Percentiles rank a stretch among this genome's conserved stretches.
phyloP scores from a whole-genome alignment of 345 rosid species.

The Salix caprea region DNA sequence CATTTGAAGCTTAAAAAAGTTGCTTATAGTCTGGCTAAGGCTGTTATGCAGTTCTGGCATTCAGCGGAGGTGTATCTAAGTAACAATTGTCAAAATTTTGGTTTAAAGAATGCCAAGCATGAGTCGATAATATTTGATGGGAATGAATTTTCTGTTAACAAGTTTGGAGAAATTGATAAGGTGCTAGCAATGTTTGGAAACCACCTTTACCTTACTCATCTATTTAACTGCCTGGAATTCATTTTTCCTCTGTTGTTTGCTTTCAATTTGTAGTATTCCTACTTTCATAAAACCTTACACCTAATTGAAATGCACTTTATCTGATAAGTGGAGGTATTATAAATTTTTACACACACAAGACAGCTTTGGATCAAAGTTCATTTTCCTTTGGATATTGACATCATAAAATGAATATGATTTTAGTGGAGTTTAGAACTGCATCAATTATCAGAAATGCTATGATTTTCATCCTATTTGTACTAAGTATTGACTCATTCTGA shows the following conservation, averaged over 20 bases:
- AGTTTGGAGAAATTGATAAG: conserved; percentile 35
- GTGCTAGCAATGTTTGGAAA: conserved; percentile 20
- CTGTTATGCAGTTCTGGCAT: conserved; percentile 87
- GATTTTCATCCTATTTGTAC: conserved; percentile 13
- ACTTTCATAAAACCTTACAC: neutral
- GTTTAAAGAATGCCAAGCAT: conserved; percentile 20
- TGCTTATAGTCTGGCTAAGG: conserved; percentile 66
- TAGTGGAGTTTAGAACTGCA: neutral
- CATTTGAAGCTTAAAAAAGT: conserved; percentile 50
- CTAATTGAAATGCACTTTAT: neutral
- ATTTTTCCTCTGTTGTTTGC: neutral
- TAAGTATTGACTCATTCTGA: neutral
- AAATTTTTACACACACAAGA: neutral
- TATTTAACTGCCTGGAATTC: neutral
- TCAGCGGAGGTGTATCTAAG: conserved; percentile 50
- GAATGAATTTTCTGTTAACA: conserved; percentile 31
- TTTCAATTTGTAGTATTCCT: neutral
- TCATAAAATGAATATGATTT: neutral
- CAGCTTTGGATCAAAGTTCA: neutral
- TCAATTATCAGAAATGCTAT: neutral
- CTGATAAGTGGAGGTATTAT: neutral
- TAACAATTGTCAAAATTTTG: conserved; percentile 28
- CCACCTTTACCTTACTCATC: neutral
- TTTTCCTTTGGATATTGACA: neutral
- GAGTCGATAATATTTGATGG: conserved; percentile 23